A percentile compares a stretch with the other conserved stretches of the same genome.
Conservation (phyloP, 2,329 filamentous ascomycete genomes). For the Pseudogymnoascus sp. region DNA sequence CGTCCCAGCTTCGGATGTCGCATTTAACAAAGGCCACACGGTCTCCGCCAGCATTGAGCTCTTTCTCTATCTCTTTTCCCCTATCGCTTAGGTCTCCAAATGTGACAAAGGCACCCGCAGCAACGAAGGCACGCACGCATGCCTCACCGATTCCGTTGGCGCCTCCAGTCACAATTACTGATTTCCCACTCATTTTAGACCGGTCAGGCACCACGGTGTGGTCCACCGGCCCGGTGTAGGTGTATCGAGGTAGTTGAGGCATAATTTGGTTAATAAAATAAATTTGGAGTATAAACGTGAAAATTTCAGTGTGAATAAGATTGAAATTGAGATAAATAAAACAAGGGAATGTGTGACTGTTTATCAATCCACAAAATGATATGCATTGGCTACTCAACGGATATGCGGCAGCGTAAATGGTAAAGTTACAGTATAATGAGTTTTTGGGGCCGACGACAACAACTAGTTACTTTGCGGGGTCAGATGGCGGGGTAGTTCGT, state of each 20-base stretch:
- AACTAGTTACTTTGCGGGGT: background rate
- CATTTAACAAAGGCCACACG: constrained; percentile 32
- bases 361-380: background rate
- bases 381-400: background rate
- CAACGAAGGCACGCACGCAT: constrained; percentile 26
- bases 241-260: constrained; percentile 18
- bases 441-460: background rate
- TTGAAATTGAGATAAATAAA: background rate
- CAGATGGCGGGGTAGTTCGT: background rate
- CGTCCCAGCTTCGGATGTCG: constrained; percentile 38
- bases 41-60: constrained; percentile 24
- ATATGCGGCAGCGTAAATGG: background rate
- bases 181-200: constrained; percentile 36
- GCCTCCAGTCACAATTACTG: constrained; percentile 42
- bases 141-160: constrained; percentile 30
- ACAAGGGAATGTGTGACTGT: background rate
- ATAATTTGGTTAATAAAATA: background rate
- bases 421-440: background rate
- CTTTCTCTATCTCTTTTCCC: constrained; percentile 19
- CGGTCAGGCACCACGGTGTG: constrained; percentile 31
- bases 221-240: constrained; percentile 31
- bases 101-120: constrained; percentile 35
- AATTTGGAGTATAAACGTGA: background rate
- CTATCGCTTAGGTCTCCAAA: constrained; percentile 33
- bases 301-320: background rate